A percentile compares a stretch with the other conserved stretches of the same genome.
Conservation (phyloP, 2,329 filamentous ascomycete species). For the Sordariomycetes sp. region DNA sequence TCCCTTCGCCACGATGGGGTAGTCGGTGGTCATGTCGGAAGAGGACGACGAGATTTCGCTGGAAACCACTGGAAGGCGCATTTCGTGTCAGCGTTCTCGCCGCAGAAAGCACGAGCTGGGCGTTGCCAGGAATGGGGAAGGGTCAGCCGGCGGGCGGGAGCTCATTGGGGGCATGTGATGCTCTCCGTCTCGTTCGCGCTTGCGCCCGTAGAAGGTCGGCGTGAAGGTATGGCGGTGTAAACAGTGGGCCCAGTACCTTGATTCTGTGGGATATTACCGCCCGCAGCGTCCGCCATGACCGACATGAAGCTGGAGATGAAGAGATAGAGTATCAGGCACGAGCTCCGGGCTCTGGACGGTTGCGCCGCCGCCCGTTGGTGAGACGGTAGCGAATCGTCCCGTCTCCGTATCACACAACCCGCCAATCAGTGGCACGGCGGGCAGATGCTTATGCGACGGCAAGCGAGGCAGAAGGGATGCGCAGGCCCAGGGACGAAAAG, state of each 20-base stretch:
- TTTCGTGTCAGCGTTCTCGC: background rate
- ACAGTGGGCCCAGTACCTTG: background rate
- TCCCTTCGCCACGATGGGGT: background rate
- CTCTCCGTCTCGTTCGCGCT: background rate
- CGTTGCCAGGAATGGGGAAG: background rate
- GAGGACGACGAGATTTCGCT: slow-evolving; percentile 1
- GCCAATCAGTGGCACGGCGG: no score
- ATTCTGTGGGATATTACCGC: background rate
- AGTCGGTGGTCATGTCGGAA: background rate
- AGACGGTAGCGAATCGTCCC: background rate
- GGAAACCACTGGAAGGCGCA: background rate
- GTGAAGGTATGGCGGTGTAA: background rate
- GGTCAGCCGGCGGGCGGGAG: background rate
- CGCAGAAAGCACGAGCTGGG: background rate
- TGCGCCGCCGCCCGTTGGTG: background rate
- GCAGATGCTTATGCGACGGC: no score
- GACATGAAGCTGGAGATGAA: background rate
- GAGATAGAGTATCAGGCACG: background rate
- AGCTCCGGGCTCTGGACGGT: background rate
- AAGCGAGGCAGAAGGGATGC: no score
- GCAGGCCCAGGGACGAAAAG: no score
- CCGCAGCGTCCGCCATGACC: background rate
- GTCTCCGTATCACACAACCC: background rate
- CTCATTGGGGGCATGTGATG: background rate
- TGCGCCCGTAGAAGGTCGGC: background rate